phyloP scores from a whole-genome alignment of 1,284 basidiomycete genomes.

The Stygiomarasmius scandens region DNA sequence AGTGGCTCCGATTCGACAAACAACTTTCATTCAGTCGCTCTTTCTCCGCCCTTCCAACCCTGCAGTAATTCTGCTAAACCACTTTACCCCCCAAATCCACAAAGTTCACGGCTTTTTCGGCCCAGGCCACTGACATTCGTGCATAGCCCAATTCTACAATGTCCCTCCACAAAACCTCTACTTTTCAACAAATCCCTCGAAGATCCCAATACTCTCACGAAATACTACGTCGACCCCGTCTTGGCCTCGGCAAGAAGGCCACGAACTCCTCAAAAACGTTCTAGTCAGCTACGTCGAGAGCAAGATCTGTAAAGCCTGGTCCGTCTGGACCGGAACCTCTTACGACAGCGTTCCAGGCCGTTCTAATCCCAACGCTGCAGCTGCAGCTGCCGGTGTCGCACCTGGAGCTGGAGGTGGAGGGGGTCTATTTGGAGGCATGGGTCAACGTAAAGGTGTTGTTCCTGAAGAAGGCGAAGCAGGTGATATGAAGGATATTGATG shows the following conservation, averaged over 20 bases:
- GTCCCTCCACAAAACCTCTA: constrained; percentile 83
- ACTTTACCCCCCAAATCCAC: constrained; percentile 86
- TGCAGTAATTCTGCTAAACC: constrained; percentile 89
- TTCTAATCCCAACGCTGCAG: constrained; percentile 56
- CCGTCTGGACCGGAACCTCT: too few species aligned
- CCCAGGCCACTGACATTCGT: constrained; percentile 84
- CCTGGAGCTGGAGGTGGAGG: constrained; percentile 42
- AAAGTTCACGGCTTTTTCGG: constrained; percentile 80
- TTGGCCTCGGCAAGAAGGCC: constrained; percentile 48
- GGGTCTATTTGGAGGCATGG: constrained; percentile 72
- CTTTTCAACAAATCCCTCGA: constrained; percentile 82
- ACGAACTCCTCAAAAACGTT: constrained; percentile 84
- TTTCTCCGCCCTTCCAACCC: constrained; percentile 83
- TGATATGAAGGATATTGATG: too few species aligned
- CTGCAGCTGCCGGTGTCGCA: constrained; percentile 37
- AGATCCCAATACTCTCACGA: constrained; percentile 89
- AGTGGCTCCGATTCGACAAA: too few species aligned
- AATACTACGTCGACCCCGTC: constrained; percentile 78
- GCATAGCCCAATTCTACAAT: constrained; percentile 94
- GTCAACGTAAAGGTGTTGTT: too few species aligned
- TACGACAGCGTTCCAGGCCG: too few species aligned
- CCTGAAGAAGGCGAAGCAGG: too few species aligned
- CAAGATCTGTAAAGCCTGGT: too few species aligned
- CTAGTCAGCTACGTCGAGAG: constrained; percentile 86
- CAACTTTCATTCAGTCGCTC: constrained; percentile 85